Percentiles rank a stretch among this genome's conserved stretches.
Conservation (phyloP, 225 moss, liverwort and hornwort species). For the Sphagnum tenellum region DNA sequence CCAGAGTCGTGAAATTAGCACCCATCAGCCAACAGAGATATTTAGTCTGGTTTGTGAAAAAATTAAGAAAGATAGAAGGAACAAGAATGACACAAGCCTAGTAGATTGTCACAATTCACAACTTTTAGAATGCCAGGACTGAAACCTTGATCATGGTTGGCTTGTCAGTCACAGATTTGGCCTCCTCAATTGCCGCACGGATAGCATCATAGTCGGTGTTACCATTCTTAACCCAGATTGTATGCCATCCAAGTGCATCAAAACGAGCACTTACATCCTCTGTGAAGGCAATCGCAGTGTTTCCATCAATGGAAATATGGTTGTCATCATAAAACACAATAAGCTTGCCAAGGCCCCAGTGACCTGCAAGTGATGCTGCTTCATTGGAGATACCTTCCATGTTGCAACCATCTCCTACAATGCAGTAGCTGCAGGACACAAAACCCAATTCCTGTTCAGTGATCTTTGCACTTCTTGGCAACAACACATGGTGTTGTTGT, state of each 20-base stretch:
- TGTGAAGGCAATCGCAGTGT: conserved; percentile 52
- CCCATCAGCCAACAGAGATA: no score
- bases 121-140: no score
- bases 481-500: no score
- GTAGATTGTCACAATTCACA: no score
- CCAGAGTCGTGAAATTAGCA: not conserved
- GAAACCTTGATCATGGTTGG: conserved; percentile 50
- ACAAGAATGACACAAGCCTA: no score
- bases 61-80: no score
- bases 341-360: conserved; percentile 56
- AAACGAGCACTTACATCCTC: conserved; percentile 35
- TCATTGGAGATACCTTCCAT: conserved; percentile 60
- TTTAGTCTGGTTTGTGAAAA: no score
- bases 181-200: conserved; percentile 55
- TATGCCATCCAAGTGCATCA: conserved; percentile 49
- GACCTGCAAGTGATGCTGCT: conserved; percentile 50
- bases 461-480: no score
- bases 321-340: conserved; percentile 47
- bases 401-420: conserved; percentile 57
- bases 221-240: conserved; percentile 50
- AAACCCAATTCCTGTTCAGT: not conserved
- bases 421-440: conserved; percentile 25
- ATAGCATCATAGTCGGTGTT: conserved; percentile 49
- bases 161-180: conserved; percentile 52
- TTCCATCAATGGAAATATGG: conserved; percentile 57